phyloP scores from a whole-genome alignment of 148 eudicot genomes.

The Rhododendron mucronatum region DNA sequence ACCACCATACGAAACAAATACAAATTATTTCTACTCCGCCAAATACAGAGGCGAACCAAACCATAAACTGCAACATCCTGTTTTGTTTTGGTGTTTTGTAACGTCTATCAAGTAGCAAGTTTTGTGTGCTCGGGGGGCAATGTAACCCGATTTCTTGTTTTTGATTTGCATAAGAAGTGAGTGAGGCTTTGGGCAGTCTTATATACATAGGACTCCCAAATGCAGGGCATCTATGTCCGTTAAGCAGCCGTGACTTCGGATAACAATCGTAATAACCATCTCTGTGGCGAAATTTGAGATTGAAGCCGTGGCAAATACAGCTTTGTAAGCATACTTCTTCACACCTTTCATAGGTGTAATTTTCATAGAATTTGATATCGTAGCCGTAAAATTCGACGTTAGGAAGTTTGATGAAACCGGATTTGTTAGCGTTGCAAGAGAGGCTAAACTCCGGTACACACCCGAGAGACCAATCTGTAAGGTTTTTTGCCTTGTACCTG shows the following conservation, averaged over 20 bases:
- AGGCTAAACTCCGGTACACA: slow-evolving; percentile 25
- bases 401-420: slow-evolving; percentile 10
- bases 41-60: slow-evolving; percentile 17
- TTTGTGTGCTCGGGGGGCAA: neutral
- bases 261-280: slow-evolving; percentile 15
- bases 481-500: slow-evolving; percentile 18
- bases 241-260: slow-evolving; percentile 19
- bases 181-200: neutral
- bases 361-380: neutral
- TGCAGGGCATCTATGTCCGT: slow-evolving; percentile 17
- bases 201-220: slow-evolving; percentile 4
- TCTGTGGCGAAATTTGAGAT: neutral
- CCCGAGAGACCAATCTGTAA: slow-evolving; percentile 30
- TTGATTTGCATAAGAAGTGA: neutral
- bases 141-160: neutral
- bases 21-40: slow-evolving; percentile 20
- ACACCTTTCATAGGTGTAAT: too few species aligned
- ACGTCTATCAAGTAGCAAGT: neutral
- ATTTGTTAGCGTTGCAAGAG: neutral
- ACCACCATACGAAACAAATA: neutral
- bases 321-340: too few species aligned
- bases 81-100: neutral
- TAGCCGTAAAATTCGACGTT: slow-evolving; percentile 24
- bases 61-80: slow-evolving; percentile 4
- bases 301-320: too few species aligned